Percentiles rank a stretch among this genome's conserved stretches.
Evolutionary conservation across 495 filamentous ascomycete genomes (phyloP).

Genomic region (Aspergillus olivimuriae): DNA sequence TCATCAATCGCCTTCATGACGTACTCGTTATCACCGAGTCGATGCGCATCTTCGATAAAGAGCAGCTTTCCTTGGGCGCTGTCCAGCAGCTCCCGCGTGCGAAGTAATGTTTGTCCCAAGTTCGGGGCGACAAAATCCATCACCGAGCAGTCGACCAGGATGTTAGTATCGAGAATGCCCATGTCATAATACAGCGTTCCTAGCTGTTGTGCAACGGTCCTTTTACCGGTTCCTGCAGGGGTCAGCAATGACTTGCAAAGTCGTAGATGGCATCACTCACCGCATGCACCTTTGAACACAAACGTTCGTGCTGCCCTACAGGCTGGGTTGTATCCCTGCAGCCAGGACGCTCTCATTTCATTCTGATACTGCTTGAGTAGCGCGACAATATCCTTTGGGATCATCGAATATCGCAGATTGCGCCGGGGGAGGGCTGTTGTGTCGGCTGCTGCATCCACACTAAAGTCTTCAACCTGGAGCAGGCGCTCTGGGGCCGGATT

Average conservation of each 20-base stretch:
- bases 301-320: conserved; percentile 6
- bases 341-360: conserved; percentile 11
- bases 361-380: conserved; percentile 12
- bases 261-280: too few species aligned
- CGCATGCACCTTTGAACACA: conserved; percentile 16
- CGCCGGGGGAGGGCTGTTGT: conserved; percentile 1
- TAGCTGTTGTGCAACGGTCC: conserved; percentile 34
- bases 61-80: conserved; percentile 56
- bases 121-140: conserved; percentile 32
- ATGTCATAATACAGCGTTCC: conserved; percentile 23
- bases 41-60: conserved; percentile 65
- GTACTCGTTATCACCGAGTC: conserved; percentile 45
- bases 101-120: conserved; percentile 59
- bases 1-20: conserved; percentile 57
- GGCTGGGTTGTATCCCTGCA: conserved; percentile 8
- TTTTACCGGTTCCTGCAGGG: conserved; percentile 40
- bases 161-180: conserved; percentile 30
- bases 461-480: conserved; percentile 14
- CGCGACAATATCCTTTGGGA: conserved; percentile 15
- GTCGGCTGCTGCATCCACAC: conserved; percentile 5
- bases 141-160: conserved; percentile 34
- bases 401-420: conserved; percentile 13
- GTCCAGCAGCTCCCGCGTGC: conserved; percentile 52
- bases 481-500: conserved; percentile 3
- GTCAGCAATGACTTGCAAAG: not conserved